phyloP scores from a whole-genome alignment of 495 filamentous ascomycete genomes.

The Neurospora sp. region DNA sequence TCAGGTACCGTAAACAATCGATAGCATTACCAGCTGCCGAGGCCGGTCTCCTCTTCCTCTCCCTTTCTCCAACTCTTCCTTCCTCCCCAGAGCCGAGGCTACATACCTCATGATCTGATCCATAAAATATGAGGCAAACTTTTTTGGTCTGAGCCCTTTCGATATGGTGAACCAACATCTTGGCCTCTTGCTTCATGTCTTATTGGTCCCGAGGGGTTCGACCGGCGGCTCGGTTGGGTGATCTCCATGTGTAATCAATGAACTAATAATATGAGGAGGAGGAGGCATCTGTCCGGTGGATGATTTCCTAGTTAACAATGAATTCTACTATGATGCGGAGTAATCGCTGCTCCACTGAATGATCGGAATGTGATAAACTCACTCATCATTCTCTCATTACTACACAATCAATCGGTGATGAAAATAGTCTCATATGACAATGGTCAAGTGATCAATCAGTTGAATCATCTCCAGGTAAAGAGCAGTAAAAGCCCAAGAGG shows the following conservation, averaged over 20 bases:
- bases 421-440: no score
- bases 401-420: no score
- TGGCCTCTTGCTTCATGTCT: not conserved
- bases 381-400: no score
- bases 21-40: not conserved
- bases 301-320: not conserved
- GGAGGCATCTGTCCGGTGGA: no score
- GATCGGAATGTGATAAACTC: no score
- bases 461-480: not conserved
- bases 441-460: not conserved
- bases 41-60: not conserved
- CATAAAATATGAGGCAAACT: no score
- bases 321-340: not conserved
- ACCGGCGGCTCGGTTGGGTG: no score
- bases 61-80: not conserved
- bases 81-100: not conserved
- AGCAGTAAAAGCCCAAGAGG: not conserved
- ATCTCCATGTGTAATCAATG: no score
- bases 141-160: no score
- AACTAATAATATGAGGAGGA: no score
- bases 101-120: no score
- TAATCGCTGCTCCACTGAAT: not conserved
- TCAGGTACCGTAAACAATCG: not conserved
- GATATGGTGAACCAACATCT: not conserved
- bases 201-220: not conserved